Conservation (phyloP, 2,329 filamentous ascomycete genomes). For the Colletotrichum eleusines region DNA sequence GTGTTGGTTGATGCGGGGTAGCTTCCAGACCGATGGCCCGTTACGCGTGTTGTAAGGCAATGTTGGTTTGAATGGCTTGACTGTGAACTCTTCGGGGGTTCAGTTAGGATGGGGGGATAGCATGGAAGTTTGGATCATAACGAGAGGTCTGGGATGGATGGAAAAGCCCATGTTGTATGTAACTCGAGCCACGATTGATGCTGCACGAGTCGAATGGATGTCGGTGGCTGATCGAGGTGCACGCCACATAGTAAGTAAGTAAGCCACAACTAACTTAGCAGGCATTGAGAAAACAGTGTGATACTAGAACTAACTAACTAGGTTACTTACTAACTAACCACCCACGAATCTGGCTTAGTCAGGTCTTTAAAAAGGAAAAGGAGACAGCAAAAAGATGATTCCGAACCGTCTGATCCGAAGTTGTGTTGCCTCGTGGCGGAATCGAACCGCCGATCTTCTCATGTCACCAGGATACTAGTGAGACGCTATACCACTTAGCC, state of each 20-base stretch:
- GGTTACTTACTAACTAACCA: no score
- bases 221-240: no score
- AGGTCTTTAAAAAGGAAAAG: no score
- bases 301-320: no score
- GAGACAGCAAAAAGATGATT: not conserved
- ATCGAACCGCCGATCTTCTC: constrained; percentile 40
- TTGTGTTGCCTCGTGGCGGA: constrained; percentile 36
- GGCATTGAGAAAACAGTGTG: no score
- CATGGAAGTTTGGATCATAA: no score
- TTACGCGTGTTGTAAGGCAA: not conserved
- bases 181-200: no score
- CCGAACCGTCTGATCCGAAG: rapidly evolving
- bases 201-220: no score
- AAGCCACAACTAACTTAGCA: no score
- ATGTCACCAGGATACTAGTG: constrained; percentile 32
- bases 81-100: not conserved
- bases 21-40: not conserved
- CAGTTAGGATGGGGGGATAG: not conserved
- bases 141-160: no score
- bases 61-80: not conserved
- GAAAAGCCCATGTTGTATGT: no score
- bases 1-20: not conserved
- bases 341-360: no score
- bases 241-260: not conserved
- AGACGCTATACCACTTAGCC: constrained; percentile 41